These are phyloP conservation scores for Mycena crocata DNA, from an alignment of 768 basidiomycete genomes.

Conservation along the genomic window DNA sequence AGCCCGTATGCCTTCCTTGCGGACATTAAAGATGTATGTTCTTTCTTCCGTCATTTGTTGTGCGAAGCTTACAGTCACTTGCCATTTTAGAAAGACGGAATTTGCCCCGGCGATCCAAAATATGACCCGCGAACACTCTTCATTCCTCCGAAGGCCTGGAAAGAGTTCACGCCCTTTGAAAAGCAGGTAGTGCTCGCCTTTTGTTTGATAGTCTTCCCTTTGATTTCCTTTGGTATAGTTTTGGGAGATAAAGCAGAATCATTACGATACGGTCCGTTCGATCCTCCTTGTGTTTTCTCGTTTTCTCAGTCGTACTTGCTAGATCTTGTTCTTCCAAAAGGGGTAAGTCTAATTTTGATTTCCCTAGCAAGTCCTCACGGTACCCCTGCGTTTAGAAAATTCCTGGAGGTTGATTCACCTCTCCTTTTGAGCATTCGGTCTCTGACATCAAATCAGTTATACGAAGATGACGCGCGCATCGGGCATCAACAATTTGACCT, in stretches of 20 bases:
- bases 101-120: conserved; percentile 79
- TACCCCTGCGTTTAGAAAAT: conserved; percentile 64
- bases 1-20: conserved; percentile 80
- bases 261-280: conserved; percentile 86
- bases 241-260: conserved; percentile 96
- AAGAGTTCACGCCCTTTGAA: conserved; percentile 93
- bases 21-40: conserved; percentile 85
- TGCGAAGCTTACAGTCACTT: conserved; percentile 9
- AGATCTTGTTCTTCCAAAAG: conserved; percentile 98
- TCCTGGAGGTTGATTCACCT: conserved; percentile 68
- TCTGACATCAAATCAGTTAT: conserved; percentile 61
- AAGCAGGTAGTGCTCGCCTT: conserved; percentile 70
- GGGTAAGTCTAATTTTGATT: conserved; percentile 61
- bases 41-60: conserved; percentile 35
- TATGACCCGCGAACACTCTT: conserved; percentile 93
- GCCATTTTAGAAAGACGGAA: conserved; percentile 78
- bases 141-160: conserved; percentile 83
- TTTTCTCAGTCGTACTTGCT: conserved; percentile 28
- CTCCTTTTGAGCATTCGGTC: neutral
- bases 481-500: conserved; percentile 97
- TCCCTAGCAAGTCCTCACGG: conserved; percentile 11
- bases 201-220: neutral
- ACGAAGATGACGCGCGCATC: conserved; percentile 94
- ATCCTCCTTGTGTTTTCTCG: conserved; percentile 32
- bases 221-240: conserved; percentile 57